These are phyloP conservation scores for Ogataea naganishii DNA, from an alignment of 805 yeast genomes.

Conservation along the genomic window DNA sequence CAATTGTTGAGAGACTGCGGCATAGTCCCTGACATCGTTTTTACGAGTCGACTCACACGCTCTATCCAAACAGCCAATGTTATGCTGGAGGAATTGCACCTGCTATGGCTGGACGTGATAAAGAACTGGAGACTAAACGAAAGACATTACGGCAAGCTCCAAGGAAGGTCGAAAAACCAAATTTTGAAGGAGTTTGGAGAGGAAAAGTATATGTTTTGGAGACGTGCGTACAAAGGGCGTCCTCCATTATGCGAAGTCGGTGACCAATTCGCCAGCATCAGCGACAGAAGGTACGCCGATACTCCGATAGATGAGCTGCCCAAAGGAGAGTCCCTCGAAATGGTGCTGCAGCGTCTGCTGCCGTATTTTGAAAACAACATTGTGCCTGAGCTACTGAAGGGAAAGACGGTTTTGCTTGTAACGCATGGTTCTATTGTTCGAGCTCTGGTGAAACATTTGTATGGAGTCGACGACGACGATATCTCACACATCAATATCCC, in stretches of 20 bases:
- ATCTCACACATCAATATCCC: slow-evolving; percentile 74
- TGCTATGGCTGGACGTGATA: slow-evolving; percentile 38
- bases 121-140: slow-evolving; percentile 78
- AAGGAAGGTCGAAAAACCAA: slow-evolving; percentile 66
- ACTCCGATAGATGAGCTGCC: slow-evolving; percentile 46
- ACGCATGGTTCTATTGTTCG: slow-evolving; percentile 82
- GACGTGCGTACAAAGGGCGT: slow-evolving; percentile 71
- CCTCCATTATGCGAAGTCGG: slow-evolving; percentile 42
- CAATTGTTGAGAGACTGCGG: slow-evolving; percentile 41
- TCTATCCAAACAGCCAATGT: slow-evolving; percentile 69
- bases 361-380: slow-evolving; percentile 53
- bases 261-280: slow-evolving; percentile 27
- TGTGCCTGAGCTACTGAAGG: slow-evolving; percentile 35
- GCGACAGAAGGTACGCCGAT: slow-evolving; percentile 34
- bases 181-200: slow-evolving; percentile 59
- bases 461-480: slow-evolving; percentile 54
- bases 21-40: slow-evolving; percentile 45
- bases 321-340: slow-evolving; percentile 61
- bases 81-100: slow-evolving; percentile 47
- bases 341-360: slow-evolving; percentile 59
- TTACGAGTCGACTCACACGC: slow-evolving; percentile 65
- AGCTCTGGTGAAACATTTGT: slow-evolving; percentile 62
- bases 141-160: slow-evolving; percentile 78
- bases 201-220: slow-evolving; percentile 67
- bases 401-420: slow-evolving; percentile 55